Conservation (phyloP, 768 basidiomycete genomes). For the Xanthoconium stramineum region DNA sequence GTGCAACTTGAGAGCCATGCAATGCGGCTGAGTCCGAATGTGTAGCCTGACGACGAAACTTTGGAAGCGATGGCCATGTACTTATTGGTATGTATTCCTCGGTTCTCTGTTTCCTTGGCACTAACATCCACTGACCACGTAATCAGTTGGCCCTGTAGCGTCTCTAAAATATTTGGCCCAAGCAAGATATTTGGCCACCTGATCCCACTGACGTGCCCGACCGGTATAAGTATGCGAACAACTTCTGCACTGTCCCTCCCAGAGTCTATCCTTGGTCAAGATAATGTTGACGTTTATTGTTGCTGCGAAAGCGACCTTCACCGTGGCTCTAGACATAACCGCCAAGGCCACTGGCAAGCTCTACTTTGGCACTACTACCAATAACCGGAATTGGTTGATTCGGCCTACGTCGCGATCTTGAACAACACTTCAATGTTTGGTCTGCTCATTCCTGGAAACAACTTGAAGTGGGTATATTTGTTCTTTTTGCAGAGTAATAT, state of each 20-base stretch:
- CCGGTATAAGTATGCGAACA: background rate
- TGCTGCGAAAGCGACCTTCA: background rate
- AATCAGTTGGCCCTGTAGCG: too few species aligned
- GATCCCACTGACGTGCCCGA: too few species aligned
- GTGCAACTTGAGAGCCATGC: too few species aligned
- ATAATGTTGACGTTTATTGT: conserved; percentile 3
- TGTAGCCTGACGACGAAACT: background rate
- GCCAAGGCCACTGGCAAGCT: conserved; percentile 40
- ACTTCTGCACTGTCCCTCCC: background rate
- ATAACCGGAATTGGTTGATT: conserved; percentile 44
- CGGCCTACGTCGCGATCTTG: conserved; percentile 10
- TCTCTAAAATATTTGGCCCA: too few species aligned
- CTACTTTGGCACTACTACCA: conserved; percentile 49
- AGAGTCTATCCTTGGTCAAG: background rate
- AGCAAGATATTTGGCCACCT: too few species aligned
- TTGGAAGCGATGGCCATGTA: background rate
- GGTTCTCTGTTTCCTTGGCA: too few species aligned
- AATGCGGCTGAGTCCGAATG: background rate
- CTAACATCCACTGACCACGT: too few species aligned
- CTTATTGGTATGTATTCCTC: background rate
- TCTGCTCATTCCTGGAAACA: conserved; percentile 18
- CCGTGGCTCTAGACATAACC: conserved; percentile 29
- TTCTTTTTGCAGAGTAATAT: background rate
- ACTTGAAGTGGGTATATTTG: conserved; percentile 21
- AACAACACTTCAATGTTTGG: conserved; percentile 14